Conservation (phyloP, 1,284 basidiomycete genomes). For the Cryptococcus jaspeensis region DNA sequence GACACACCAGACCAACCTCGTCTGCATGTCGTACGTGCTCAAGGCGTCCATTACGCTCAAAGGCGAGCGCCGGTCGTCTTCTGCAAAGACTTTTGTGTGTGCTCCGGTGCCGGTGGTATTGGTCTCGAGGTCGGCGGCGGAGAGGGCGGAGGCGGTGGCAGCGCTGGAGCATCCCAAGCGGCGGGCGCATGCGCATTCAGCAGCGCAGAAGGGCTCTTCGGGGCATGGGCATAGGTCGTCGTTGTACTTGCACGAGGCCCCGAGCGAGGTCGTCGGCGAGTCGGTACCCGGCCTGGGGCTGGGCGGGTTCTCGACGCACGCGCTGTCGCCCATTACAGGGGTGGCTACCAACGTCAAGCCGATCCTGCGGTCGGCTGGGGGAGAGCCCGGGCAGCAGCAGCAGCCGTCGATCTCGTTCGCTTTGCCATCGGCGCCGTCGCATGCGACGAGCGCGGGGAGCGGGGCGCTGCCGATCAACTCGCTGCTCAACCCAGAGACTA, state of each 20-base stretch:
- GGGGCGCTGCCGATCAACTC: no score
- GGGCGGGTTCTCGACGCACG: slow-evolving; percentile 1
- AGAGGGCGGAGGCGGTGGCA: slow-evolving; percentile 21
- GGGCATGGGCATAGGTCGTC: slow-evolving; percentile 22
- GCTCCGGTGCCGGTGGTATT: slow-evolving; percentile 28
- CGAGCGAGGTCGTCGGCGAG: slow-evolving; percentile 26
- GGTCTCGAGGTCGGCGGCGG: slow-evolving; percentile 15
- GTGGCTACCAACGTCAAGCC: slow-evolving; percentile 30
- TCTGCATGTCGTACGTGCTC: slow-evolving; percentile 30
- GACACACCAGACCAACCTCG: slow-evolving; percentile 29
- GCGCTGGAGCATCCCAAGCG: no score
- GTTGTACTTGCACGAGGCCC: slow-evolving; percentile 40
- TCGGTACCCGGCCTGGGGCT: neutral
- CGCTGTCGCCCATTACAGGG: slow-evolving; percentile 14
- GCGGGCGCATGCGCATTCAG: slow-evolving; percentile 3
- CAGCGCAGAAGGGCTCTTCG: slow-evolving; percentile 1
- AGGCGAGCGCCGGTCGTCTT: slow-evolving; percentile 10
- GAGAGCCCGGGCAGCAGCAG: no score
- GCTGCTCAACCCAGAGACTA: no score
- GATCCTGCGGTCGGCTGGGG: slow-evolving; percentile 28
- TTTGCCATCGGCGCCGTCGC: slow-evolving; percentile 29
- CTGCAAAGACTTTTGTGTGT: slow-evolving; percentile 23
- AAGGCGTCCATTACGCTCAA: slow-evolving; percentile 32
- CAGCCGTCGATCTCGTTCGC: slow-evolving; percentile 28
- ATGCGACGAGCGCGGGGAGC: no score